Base-by-base conservation (phyloP, 345 rosid species). In the Eucalyptus erythrocorys region DNA sequence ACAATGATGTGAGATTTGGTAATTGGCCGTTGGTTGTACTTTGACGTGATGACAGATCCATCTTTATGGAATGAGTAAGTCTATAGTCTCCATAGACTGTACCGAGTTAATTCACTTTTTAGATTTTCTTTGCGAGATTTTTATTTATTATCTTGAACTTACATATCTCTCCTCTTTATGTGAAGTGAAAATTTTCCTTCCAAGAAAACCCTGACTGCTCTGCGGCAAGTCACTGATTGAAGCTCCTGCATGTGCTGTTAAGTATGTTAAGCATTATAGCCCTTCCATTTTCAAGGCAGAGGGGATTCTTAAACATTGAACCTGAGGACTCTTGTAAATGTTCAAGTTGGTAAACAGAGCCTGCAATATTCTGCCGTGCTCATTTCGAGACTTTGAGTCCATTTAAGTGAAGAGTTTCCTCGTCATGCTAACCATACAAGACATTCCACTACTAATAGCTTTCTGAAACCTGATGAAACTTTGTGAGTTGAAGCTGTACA, bases 391-490 rank as follows among this genome's bases (percentile, higher is more conserved):
- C 42, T 66, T 30, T 32, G 42, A 66, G 79, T 16, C 79, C 40
- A n/a, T 32, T 32, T 66, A 66, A 32, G 79, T 48, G 53, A 43
- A 32, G 40, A 85, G 13, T 26, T 24, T 85, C 34, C 19, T 51
- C 24, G 76, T 6, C 37, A 37, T 53, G n/a, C 59, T 19, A 40
- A n/a, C 42, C 48, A 2, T 32, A n/a, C 71, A 64, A n/a, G 37
- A 64, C 71, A 64, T n/a, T 64, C 71, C 71, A 14, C 16, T n/a
- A 64, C 15, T 55, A 24, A 89, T 89, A 93, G 91, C 89, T 91
- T 91, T 87, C 91, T 93, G 27, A 89, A 81, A 85, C 90, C 91
- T 3, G 91, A 88, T 6, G 91, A 87, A 85, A 26, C 90, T 91
- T 34, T 57, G 59, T 86, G 24, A 84, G 82, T 45, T 16, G 85